Evolutionary conservation across 805 yeast species (phyloP).

Genomic region (Lachancea thermotolerans): DNA sequence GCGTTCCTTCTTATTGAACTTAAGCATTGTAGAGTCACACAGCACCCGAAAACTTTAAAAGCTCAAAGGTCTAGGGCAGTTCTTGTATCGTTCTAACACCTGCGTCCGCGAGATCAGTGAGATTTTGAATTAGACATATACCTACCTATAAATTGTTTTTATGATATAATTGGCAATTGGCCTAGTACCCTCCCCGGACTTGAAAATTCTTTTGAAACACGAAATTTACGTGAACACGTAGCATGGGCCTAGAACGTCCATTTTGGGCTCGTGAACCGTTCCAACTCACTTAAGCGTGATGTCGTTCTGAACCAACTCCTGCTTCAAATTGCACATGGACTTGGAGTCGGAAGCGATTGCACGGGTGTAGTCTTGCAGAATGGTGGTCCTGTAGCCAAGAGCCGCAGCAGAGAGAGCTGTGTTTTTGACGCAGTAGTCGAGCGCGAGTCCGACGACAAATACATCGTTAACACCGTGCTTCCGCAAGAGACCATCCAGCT

Average conservation of each 20-base stretch:
- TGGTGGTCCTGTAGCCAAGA: conserved; percentile 57
- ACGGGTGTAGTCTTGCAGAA: conserved; percentile 49
- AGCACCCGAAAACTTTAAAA: too few species aligned
- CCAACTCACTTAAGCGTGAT: conserved; percentile 10
- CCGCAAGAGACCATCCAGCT: conserved; percentile 44
- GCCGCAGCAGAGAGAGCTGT: conserved; percentile 65
- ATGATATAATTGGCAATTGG: not conserved
- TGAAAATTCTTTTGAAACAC: not conserved
- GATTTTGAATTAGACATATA: too few species aligned
- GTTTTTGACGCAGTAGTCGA: conserved; percentile 77
- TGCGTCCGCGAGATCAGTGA: too few species aligned
- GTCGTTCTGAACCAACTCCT: conserved; percentile 18
- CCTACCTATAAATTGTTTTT: too few species aligned
- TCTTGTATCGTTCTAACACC: too few species aligned
- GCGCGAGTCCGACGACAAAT: conserved; percentile 74
- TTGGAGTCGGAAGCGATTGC: conserved; percentile 46
- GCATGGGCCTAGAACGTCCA: not conserved
- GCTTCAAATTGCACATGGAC: conserved; percentile 13
- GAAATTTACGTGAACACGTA: not conserved
- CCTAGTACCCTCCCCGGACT: not conserved
- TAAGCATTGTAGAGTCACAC: not conserved
- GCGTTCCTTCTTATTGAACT: conserved; percentile 3
- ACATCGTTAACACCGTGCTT: conserved; percentile 49
- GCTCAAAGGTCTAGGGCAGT: too few species aligned
- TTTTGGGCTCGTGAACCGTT: not conserved